Base-by-base conservation (phyloP, 805 yeast species). In the Lipomyces oligophaga region DNA sequence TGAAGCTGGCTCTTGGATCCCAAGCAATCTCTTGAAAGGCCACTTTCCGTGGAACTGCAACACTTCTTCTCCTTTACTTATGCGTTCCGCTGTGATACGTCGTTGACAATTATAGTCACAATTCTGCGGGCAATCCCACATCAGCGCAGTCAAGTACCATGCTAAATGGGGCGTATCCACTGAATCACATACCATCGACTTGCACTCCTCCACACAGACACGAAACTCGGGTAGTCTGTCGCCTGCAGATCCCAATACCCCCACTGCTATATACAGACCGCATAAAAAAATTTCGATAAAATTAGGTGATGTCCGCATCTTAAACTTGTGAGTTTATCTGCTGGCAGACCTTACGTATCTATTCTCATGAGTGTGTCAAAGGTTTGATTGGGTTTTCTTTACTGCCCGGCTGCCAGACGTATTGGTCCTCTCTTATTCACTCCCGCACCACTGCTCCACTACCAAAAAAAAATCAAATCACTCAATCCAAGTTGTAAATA, bases 61-160 rank as follows among this genome's bases (percentile, higher is more conserved):
- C 0, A 86, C 68, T 45, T 79, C 81, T 49, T 75, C 72, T n/a
- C 73, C 71, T 2, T 66, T 54, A 0, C 47, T 55, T 13, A 68
- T 65, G 19, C 95, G 70, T 31, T 75, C 68, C 1, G 61, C 59
- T 0, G 96, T 88, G 36, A 90, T 70, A 6, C 78, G 62, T 45
- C 87, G 80, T 64, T 93, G 97, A 64, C 98, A 93, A 58, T 80
- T 83, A 65, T 93, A 93, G 66, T 93, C 97, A 67, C 98, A 93
- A 61, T 93, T 81, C 24, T 80, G 75, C 2, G 66, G 66, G 62
- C 95, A 86, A 47, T 77, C 76, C 96, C 96, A 88, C 1, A 73
- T 72, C 13, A 89, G 60, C 1, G 77, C 53, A 38, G 62, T 60
- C 50, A 79, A 64, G 47, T 67, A 67, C 10, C 58, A 52, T 2